Evolutionary conservation across 441 rosid species (phyloP).

Genomic region (Eruca vesicaria): DNA sequence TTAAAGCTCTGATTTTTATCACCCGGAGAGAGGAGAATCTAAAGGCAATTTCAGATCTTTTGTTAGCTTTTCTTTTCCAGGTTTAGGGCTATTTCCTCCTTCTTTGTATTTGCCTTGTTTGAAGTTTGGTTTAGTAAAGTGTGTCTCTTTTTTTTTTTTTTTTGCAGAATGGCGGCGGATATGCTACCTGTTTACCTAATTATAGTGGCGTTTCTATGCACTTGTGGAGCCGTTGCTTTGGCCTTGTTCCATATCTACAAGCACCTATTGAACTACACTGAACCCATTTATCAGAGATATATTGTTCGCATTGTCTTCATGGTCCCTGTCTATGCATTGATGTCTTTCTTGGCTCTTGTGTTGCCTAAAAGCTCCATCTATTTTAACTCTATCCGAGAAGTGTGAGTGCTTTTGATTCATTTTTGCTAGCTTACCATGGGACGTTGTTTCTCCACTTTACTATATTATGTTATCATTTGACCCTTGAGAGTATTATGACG

Average conservation of each 20-base stretch:
- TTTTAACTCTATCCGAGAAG: conserved; percentile 85
- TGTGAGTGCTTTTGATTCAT: conserved; percentile 49
- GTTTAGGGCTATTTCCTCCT: too few relatives aligned
- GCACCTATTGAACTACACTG: conserved; percentile 83
- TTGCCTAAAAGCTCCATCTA: conserved; percentile 66
- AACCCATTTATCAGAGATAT: conserved; percentile 88
- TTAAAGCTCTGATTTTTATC: not conserved
- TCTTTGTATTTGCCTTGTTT: not conserved
- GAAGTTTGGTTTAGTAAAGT: not conserved
- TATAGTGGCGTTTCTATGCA: conserved; percentile 62
- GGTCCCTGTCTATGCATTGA: conserved; percentile 95
- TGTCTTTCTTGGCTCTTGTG: conserved; percentile 77
- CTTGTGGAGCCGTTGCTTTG: conserved; percentile 62
- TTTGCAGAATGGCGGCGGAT: conserved; percentile 53
- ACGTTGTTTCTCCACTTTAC: not conserved
- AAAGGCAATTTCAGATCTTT: not conserved
- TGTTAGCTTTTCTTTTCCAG: too few relatives aligned
- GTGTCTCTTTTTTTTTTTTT: not conserved
- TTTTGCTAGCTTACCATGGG: not conserved
- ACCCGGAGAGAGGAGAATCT: not conserved
- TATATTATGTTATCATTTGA: not conserved
- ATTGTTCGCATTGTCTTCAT: conserved; percentile 88
- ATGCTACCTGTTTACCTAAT: conserved; percentile 48
- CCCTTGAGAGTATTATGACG: not conserved
- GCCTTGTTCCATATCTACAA: conserved; percentile 73